Evolutionary conservation across 1,139 yeast genomes (phyloP), one percentile per base, ranked within the genome.

Genomic region (Lodderomyces oxycetoniae): DNA sequence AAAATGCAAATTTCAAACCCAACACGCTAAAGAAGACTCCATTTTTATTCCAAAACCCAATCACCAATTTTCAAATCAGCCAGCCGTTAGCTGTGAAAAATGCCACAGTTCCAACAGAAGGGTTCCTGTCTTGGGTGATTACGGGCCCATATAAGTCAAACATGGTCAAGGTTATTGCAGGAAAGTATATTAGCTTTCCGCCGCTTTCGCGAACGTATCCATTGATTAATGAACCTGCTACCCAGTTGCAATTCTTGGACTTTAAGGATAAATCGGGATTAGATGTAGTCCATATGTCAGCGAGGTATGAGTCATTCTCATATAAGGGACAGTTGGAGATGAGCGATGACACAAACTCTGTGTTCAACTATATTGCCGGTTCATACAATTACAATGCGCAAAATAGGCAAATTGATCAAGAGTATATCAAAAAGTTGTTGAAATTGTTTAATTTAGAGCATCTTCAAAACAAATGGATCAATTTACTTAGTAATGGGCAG

Each of bases 401-500:
- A 22, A 61, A 61, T 30, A 47, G 48, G 10, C 27, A 37, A 4
- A 19, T 35, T 4, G 16, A 32, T 10, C 21, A 12, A 21, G 44
- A 48, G 1, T 53, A 67, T 26, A 69, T 79, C 6, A 53, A 60
- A 0, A 44, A 53, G 3, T 59, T 80, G 4, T 53, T 82, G 24
- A 55, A 63, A n/a, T 55, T 60, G 27, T 70, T 91, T 42, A 66
- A 73, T 34, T 63, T 91, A 41, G 55, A 53, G 5, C 79, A 74
- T 2, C 59, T 87, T 37, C 66, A 74, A 36, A 63, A 75, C 37
- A 72, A 86, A 41, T 89, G 95, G 88, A 76, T 86, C 30, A 86
- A 86, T 54, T 85, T 93, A 0, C 64, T 91, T 32, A 84, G 95
- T 55, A 91, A 91, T 53, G 98, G 98, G 0, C 98, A 91, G 57